These are phyloP conservation scores for Colletotrichum sp. DNA, from an alignment of 2,329 filamentous ascomycete genomes.

Conservation along the genomic window DNA sequence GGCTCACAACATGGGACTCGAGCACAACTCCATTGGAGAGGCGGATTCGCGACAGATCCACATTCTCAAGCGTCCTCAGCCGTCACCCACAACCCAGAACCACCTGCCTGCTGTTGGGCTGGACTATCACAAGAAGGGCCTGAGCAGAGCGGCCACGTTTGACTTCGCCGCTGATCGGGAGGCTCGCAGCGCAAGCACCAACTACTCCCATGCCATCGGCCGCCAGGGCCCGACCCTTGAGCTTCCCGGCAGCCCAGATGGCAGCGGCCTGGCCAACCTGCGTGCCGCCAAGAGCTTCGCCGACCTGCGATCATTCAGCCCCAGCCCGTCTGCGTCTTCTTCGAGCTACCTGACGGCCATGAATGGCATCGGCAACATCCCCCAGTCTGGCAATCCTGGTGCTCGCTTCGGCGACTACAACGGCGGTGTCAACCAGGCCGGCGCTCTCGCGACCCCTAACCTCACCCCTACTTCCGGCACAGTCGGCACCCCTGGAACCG, in stretches of 20 bases:
- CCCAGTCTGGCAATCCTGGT: slow-evolving; percentile 32
- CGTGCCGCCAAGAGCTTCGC: slow-evolving; percentile 96
- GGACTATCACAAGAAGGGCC: slow-evolving; percentile 80
- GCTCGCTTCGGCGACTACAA: slow-evolving; percentile 54
- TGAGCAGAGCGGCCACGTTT: slow-evolving; percentile 95
- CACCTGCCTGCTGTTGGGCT: slow-evolving; percentile 69
- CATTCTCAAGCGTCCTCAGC: slow-evolving; percentile 73
- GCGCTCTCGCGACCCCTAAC: slow-evolving; percentile 38
- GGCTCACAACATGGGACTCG: slow-evolving; percentile 92
- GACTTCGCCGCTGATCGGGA: slow-evolving; percentile 88
- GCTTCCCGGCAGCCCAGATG: slow-evolving; percentile 79
- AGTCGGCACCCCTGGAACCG: slow-evolving; percentile 42
- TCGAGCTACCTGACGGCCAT: slow-evolving; percentile 74
- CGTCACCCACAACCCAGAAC: slow-evolving; percentile 58
- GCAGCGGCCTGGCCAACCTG: slow-evolving; percentile 70
- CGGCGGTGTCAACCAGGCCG: slow-evolving; percentile 39
- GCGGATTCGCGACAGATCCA: slow-evolving; percentile 90
- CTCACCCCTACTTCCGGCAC: slow-evolving; percentile 38
- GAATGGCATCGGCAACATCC: slow-evolving; percentile 64
- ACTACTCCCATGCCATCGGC: slow-evolving; percentile 74
- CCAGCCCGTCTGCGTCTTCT: slow-evolving; percentile 88
- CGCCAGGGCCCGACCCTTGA: slow-evolving; percentile 87
- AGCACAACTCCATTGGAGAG: slow-evolving; percentile 87
- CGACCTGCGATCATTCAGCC: slow-evolving; percentile 92
- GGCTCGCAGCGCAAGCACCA: slow-evolving; percentile 67